These are phyloP conservation scores for Phalaenopsis aphrodite DNA, from an alignment of 106 monocot species.

Conservation along the genomic window DNA sequence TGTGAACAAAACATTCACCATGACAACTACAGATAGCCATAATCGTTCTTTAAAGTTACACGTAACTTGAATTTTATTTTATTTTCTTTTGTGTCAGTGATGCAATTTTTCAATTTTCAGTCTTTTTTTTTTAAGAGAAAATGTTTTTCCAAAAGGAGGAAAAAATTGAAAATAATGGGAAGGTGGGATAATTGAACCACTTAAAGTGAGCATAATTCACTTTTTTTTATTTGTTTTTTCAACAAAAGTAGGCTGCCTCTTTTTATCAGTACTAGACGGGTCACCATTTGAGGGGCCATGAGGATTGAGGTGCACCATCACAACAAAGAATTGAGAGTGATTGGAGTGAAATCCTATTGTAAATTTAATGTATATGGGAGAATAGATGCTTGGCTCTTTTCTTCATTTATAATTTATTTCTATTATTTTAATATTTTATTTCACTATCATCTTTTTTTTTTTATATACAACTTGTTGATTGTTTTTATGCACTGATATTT, in stretches of 20 bases:
- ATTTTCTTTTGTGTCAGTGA: not conserved
- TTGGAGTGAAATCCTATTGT: not conserved
- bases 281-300: not conserved
- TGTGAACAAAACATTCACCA: too few relatives aligned
- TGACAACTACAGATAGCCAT: too few relatives aligned
- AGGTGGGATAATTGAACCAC: not conserved
- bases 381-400: not conserved
- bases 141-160: not conserved
- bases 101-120: not conserved
- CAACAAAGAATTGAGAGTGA: not conserved
- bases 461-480: too few relatives aligned
- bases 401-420: too few relatives aligned
- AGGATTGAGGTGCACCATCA: not conserved
- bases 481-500: too few relatives aligned
- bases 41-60: too few relatives aligned
- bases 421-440: too few relatives aligned
- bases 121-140: not conserved
- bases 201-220: not conserved
- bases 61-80: not conserved
- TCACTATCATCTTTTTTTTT: too few relatives aligned
- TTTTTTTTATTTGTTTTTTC: not conserved
- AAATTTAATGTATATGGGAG: not conserved
- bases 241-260: not conserved
- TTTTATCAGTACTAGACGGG: conserved; percentile 4
- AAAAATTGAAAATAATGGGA: too few relatives aligned